These are phyloP conservation scores for Entelexis sorbosivorans DNA, from an alignment of 1,139 yeast species.

Conservation along the genomic window DNA sequence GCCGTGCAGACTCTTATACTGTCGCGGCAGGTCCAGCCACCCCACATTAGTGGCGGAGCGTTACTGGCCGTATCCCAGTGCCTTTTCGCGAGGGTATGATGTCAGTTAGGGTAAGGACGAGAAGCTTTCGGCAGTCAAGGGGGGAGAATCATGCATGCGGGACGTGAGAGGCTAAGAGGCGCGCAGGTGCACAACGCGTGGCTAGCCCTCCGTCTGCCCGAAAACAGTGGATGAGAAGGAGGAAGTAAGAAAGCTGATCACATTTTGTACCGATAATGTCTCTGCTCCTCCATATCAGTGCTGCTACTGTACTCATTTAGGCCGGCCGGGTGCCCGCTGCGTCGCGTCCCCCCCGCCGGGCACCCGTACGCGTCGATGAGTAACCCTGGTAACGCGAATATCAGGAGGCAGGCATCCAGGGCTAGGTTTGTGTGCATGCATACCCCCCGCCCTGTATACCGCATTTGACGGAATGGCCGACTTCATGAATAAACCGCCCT, in stretches of 20 bases:
- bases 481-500: neutral
- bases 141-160: neutral
- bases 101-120: neutral
- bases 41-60: neutral
- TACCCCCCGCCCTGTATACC: constrained; percentile 1
- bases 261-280: too few species aligned
- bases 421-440: neutral
- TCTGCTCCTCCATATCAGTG: too few species aligned
- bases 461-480: constrained; percentile 5
- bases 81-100: neutral
- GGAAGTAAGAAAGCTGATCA: too few species aligned
- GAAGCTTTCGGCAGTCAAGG: neutral
- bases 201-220: neutral
- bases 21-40: constrained; percentile 1
- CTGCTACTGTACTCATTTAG: too few species aligned
- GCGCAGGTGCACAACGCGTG: neutral
- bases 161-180: neutral
- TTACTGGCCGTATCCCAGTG: neutral
- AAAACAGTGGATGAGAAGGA: neutral
- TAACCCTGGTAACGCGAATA: constrained; percentile 4
- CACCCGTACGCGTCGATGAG: neutral
- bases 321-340: neutral
- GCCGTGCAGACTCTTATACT: neutral
- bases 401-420: constrained; percentile 9
- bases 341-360: neutral